These are phyloP conservation scores for Suillus luteus DNA, from an alignment of 768 basidiomycete species.

Conservation along the genomic window DNA sequence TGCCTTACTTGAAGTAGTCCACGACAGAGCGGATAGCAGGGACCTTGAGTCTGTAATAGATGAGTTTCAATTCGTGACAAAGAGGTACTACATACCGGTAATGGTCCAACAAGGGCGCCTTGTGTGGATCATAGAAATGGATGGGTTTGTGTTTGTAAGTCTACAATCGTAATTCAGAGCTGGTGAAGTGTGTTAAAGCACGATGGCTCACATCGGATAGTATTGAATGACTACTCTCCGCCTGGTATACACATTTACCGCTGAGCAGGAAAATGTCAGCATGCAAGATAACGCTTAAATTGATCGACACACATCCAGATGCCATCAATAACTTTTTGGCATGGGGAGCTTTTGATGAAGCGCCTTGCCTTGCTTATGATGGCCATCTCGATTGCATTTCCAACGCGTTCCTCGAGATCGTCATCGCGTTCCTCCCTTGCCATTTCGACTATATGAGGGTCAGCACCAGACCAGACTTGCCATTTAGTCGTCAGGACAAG, in stretches of 20 bases:
- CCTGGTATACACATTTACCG: constrained; percentile 90
- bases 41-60: constrained; percentile 72
- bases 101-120: constrained; percentile 92
- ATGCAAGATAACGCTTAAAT: neutral
- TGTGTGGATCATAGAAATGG: constrained; percentile 93
- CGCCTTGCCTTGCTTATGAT: constrained; percentile 84
- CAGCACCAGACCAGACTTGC: constrained; percentile 79
- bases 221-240: constrained; percentile 84
- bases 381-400: constrained; percentile 92
- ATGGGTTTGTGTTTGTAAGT: constrained; percentile 92
- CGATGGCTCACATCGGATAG: constrained; percentile 75
- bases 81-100: constrained; percentile 62
- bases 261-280: constrained; percentile 41
- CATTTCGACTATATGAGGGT: constrained; percentile 53
- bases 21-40: constrained; percentile 88
- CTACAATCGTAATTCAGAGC: constrained; percentile 40
- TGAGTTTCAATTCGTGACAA: neutral
- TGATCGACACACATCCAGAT: constrained; percentile 66
- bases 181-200: neutral
- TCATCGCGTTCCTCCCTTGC: constrained; percentile 68
- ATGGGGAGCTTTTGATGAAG: constrained; percentile 88
- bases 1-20: constrained; percentile 79
- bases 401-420: constrained; percentile 76
- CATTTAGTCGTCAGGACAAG: constrained; percentile 77
- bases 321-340: constrained; percentile 86